Base-by-base conservation (phyloP, 2,329 filamentous ascomycete genomes). In the Fusarium goolgardi region DNA sequence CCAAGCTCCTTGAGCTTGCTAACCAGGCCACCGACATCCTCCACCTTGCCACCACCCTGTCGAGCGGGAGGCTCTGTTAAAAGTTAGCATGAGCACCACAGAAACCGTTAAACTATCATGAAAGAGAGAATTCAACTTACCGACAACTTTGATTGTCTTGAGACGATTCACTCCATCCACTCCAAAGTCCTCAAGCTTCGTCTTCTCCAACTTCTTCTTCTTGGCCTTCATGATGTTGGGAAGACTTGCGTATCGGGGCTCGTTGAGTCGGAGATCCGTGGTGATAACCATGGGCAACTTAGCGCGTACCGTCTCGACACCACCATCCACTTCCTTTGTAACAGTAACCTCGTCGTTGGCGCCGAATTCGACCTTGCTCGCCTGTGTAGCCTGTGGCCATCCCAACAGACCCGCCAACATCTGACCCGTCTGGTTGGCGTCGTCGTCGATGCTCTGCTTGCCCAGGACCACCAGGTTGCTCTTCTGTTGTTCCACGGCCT, bases 191-290 rank as follows among this genome's bases (percentile, higher is more conserved):
- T 84, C 86, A 78, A 97, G 79, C 70, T 87, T 93, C 86, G 93
- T 91, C 91, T 97, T 98, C 75, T 96, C 93, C 73, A 99, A 77
- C 76, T 92, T 92, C 91, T 99, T 99, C 92, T 98, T 99, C 91
- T 99, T 99, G 54, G 96, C 96, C 90, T 98, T 99, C 96, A 99
- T 99, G 71, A 99, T 98, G 78, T 98, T 98, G 51, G 94, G 95
- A 87, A 99, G 80, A 80, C 89, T 97, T 23, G 95, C 96, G 79
- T 97, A 99, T 69, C 96, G 85, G 62, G 96, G 96, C 87, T 96
- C 93, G 77, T 99, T 99, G 79, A 99, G 83, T 53, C 96, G 84
- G 82, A 99, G 80, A 83, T 99, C 96, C 65, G 96, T 97, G 65
- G 96, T 99, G 73, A 99, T 92, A 53, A 99, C 84, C 89, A 98